A percentile compares a stretch with the other conserved stretches of the same genome.
These are phyloP conservation scores for Platanus orientalis DNA, from an alignment of 164 flowering plant species.

Conservation along the genomic window DNA sequence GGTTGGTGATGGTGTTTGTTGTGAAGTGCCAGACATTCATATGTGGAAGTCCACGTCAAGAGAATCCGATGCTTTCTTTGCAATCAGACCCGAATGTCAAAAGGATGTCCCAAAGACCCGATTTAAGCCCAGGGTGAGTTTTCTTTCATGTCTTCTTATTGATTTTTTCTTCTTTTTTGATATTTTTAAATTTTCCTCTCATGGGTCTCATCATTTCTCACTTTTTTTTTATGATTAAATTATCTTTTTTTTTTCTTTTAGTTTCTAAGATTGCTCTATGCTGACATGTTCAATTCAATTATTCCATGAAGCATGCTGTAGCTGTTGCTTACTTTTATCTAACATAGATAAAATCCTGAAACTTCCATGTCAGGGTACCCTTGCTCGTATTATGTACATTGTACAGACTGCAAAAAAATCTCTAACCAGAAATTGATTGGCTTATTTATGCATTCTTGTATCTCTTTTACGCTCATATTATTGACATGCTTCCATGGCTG, in stretches of 20 bases:
- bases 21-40: constrained; percentile 2
- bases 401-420: no score
- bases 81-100: constrained; percentile 51
- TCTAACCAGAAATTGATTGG: no score
- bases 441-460: background rate
- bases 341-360: no score
- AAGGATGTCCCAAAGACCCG: constrained; percentile 57
- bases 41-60: constrained; percentile 22
- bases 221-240: background rate
- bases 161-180: background rate
- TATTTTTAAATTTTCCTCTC: no score
- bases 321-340: no score
- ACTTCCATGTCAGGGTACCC: no score
- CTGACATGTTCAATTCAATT: no score
- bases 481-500: background rate
- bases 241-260: background rate
- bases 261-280: no score
- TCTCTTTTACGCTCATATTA: background rate
- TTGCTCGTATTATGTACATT: no score
- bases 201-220: no score
- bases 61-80: constrained; percentile 42
- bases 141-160: background rate
- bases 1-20: constrained; percentile 6
- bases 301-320: no score
- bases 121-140: constrained; percentile 57